Conservation (phyloP, 306 rosid species). For the Aeschynomene evenia region DNA sequence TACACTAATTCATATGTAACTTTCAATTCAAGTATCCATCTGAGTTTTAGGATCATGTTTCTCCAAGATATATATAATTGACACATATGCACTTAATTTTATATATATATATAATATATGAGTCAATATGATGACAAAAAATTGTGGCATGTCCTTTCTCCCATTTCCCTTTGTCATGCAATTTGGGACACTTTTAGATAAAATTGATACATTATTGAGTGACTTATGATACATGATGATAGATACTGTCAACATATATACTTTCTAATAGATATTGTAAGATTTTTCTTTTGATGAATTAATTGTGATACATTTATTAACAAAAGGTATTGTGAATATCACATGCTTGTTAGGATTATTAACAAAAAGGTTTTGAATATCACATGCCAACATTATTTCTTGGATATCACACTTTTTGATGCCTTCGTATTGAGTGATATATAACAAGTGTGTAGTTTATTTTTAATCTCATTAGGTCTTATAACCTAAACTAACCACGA, state of each 20-base stretch:
- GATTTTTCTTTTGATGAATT: background rate
- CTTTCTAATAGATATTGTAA: background rate
- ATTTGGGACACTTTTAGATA: background rate
- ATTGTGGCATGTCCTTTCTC: background rate
- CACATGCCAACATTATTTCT: too few relatives aligned
- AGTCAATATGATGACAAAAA: conserved; percentile 3
- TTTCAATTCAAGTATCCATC: conserved; percentile 23
- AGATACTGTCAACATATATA: background rate
- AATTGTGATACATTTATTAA: background rate
- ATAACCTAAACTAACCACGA: too few relatives aligned
- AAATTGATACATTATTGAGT: background rate
- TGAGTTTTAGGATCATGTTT: conserved; percentile 27
- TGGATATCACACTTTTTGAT: background rate
- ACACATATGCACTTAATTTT: background rate
- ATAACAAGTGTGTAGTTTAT: background rate
- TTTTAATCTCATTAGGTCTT: background rate
- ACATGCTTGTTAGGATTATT: background rate
- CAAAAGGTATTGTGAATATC: background rate
- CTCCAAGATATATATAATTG: background rate
- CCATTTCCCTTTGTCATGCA: background rate
- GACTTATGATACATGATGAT: background rate
- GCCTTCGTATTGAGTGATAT: background rate
- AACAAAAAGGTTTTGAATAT: background rate
- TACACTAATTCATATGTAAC: conserved; percentile 12
- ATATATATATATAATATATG: too few relatives aligned